Evolutionary conservation across 1,284 basidiomycete genomes (phyloP).

Genomic region (Tylopilus orsonianus): DNA sequence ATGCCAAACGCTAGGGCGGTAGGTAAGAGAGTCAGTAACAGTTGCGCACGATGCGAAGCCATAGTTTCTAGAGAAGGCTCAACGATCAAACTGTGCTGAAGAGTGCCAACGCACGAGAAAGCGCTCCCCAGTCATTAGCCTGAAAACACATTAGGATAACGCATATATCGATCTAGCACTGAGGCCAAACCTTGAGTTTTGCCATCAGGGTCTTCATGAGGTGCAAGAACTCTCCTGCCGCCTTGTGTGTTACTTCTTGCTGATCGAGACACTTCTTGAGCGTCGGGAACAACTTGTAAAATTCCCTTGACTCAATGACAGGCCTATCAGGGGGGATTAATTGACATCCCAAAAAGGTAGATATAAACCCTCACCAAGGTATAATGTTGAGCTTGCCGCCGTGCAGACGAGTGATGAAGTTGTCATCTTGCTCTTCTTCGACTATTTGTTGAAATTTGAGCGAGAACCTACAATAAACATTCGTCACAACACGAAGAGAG

Average conservation of each 20-base stretch:
- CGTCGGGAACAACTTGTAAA: slow-evolving; percentile 51
- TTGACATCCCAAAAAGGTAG: too few species aligned
- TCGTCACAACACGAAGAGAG: not conserved
- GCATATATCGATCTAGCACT: not conserved
- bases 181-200: slow-evolving; percentile 63
- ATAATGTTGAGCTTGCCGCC: slow-evolving; percentile 54
- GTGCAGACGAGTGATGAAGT: slow-evolving; percentile 59
- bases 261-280: slow-evolving; percentile 48
- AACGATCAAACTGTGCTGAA: not conserved
- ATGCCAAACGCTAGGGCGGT: slow-evolving; percentile 47
- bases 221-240: slow-evolving; percentile 55
- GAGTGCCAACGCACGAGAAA: slow-evolving; percentile 45
- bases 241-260: slow-evolving; percentile 47
- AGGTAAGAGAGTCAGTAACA: slow-evolving; percentile 41
- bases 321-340: slow-evolving; percentile 48
- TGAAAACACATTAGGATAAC: slow-evolving; percentile 22
- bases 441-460: slow-evolving; percentile 57
- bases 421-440: slow-evolving; percentile 54
- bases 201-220: slow-evolving; percentile 64
- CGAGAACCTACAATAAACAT: slow-evolving; percentile 40
- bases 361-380: slow-evolving; percentile 37
- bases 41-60: slow-evolving; percentile 50
- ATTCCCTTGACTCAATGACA: slow-evolving; percentile 58
- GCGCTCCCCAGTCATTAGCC: slow-evolving; percentile 63
- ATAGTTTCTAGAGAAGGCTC: slow-evolving; percentile 46